Conservation (phyloP, 306 rosid genomes). For the Sophora flavescens region DNA sequence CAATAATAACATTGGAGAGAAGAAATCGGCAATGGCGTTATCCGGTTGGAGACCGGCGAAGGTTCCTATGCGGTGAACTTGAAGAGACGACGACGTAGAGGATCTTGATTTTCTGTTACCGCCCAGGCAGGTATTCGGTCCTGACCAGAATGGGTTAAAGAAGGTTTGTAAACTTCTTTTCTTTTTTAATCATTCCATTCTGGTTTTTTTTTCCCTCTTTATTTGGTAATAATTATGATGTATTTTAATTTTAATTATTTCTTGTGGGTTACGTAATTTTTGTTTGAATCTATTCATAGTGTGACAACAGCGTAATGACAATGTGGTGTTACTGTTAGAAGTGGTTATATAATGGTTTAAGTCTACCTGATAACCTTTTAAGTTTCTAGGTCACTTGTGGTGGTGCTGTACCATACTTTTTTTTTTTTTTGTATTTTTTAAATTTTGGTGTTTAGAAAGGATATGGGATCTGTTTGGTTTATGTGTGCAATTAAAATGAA, state of each 20-base stretch:
- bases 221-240: neutral
- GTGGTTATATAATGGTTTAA: no score
- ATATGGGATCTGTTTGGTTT: neutral
- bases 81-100: conserved; percentile 79
- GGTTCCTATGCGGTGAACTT: conserved; percentile 32
- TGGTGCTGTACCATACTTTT: no score
- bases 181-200: neutral
- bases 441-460: no score
- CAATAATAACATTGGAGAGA: neutral
- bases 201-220: no score
- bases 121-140: conserved; percentile 69
- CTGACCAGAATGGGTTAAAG: conserved; percentile 79
- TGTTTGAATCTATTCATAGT: neutral
- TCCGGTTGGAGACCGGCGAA: neutral
- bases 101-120: conserved; percentile 78
- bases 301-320: neutral
- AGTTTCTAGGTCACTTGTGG: no score
- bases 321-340: no score
- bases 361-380: no score
- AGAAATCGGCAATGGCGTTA: neutral
- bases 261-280: neutral
- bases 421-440: no score
- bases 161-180: conserved; percentile 30
- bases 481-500: neutral
- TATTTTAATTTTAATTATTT: neutral